Evolutionary conservation across 306 rosid genomes (phyloP).

Genomic region (Aeschynomene evenia): DNA sequence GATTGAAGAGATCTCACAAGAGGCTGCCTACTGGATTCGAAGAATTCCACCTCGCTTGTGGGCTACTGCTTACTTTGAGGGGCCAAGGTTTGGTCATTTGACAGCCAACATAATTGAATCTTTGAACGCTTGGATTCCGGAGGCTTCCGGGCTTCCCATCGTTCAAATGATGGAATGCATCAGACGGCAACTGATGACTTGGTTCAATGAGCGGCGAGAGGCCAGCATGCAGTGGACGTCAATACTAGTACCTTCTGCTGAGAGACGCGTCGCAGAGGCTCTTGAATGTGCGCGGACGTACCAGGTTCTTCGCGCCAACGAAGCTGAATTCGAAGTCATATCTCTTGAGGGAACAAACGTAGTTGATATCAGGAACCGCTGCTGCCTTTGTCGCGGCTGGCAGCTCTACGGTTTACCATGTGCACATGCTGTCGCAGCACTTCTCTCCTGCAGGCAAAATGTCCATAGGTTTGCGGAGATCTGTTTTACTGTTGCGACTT

Average conservation of each 20-base stretch:
- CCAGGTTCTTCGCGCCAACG: constrained; percentile 88
- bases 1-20: constrained; percentile 78
- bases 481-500: constrained; percentile 83
- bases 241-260: constrained; percentile 79
- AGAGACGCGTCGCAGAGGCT: constrained; percentile 74
- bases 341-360: constrained; percentile 71
- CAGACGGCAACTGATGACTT: constrained; percentile 85
- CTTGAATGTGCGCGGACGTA: constrained; percentile 78
- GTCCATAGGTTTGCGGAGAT: constrained; percentile 86
- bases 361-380: constrained; percentile 75
- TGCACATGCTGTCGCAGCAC: constrained; percentile 92
- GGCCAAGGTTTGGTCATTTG: constrained; percentile 76
- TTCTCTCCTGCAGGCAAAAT: constrained; percentile 81
- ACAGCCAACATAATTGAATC: constrained; percentile 73
- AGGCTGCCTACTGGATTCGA: constrained; percentile 82
- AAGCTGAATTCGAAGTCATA: constrained; percentile 85
- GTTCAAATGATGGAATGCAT: constrained; percentile 91
- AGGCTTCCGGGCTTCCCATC: constrained; percentile 85
- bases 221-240: constrained; percentile 92
- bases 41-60: constrained; percentile 74
- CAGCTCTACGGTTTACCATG: constrained; percentile 88
- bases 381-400: constrained; percentile 85
- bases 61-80: constrained; percentile 90
- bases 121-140: constrained; percentile 70
- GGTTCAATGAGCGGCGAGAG: constrained; percentile 87